Base-by-base conservation (phyloP, 202 grass and related monocot genomes). In the Hordeum pubiflorum region DNA sequence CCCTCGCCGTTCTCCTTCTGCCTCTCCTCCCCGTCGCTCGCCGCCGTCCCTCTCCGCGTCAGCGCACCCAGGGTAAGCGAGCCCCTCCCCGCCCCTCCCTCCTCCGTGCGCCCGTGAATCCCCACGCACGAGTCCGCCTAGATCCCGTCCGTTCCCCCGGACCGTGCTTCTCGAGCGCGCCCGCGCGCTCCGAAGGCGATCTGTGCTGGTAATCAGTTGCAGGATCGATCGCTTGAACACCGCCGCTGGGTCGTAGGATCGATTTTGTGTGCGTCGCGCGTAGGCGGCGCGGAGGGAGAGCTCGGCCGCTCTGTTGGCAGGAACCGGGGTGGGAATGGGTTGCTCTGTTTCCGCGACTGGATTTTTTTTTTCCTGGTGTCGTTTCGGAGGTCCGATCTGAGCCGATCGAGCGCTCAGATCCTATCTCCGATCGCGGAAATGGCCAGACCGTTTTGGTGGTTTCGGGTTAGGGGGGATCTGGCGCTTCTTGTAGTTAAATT, bases 51-150 rank as follows among this genome's bases (percentile, higher is more conserved):
- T 4, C 22, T n/a, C 31, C 54, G 24, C 37, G 60, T 9, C 56
- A 38, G 38, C 66, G 20, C 23, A 43, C 37, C 31, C 76, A 79
- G 54, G 69, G 86, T 88, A 80, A 88, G 78, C 68, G 10, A 10
- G 1, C 57, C 1, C 36, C 36, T 8, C 1, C 36, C 17, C 46
- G 15, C 4, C 29, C 17, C 4, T 46, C 43, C 9, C 66, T 24
- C 6, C 20, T 9, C 38, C 66, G 20, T 26, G 29, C 29, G 9
- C 61, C 26, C 7, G 27, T 34, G 6, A 26, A 0, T 2, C 6
- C 21, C 0, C 66, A 4, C 66, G 66, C 66, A 0, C 38, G 46
- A 7, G 46, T 20, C 63, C 31, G 5, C 9, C 9, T 5, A 5
- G 33, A 67, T 67, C 63, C 63, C 63, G 63, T 20, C 31, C 64